Conservation (phyloP, 208 protist genomes). For the Trypanosoma brucei region DNA sequence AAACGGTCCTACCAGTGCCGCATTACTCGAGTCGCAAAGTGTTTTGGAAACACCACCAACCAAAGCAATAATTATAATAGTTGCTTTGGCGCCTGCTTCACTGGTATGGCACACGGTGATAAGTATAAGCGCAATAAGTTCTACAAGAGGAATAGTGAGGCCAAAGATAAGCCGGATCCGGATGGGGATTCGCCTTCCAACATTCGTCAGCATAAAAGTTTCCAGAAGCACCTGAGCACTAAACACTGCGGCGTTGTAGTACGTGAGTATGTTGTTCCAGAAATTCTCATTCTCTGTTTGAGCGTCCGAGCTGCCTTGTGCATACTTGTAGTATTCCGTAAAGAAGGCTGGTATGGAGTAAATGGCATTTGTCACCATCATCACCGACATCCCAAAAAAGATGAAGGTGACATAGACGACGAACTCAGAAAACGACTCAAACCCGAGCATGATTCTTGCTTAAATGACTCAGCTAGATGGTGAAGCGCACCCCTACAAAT, state of each 20-base stretch:
- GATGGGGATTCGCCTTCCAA: slow-evolving; percentile 51
- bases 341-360: slow-evolving; percentile 80
- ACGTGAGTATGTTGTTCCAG: slow-evolving; percentile 75
- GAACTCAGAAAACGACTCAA: slow-evolving; percentile 55
- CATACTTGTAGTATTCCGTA: slow-evolving; percentile 68
- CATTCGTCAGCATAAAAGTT: slow-evolving; percentile 37
- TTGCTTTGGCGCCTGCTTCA: slow-evolving; percentile 51
- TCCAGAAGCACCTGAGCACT: slow-evolving; percentile 53
- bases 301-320: slow-evolving; percentile 41
- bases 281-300: slow-evolving; percentile 35
- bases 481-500: too few relatives aligned
- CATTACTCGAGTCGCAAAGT: slow-evolving; percentile 71
- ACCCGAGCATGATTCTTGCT: slow-evolving; percentile 22
- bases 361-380: slow-evolving; percentile 84
- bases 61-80: slow-evolving; percentile 59
- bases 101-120: slow-evolving; percentile 32
- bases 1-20: slow-evolving; percentile 74
- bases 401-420: slow-evolving; percentile 79
- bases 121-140: slow-evolving; percentile 59
- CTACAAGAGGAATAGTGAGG: slow-evolving; percentile 44
- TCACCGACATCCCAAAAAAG: slow-evolving; percentile 76
- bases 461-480: too few relatives aligned
- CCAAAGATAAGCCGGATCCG: slow-evolving; percentile 39
- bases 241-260: slow-evolving; percentile 75
- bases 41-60: slow-evolving; percentile 65